Evolutionary conservation across 169 alveolate genomes (phyloP).

Genomic region (Cryptosporidium ryanae): DNA sequence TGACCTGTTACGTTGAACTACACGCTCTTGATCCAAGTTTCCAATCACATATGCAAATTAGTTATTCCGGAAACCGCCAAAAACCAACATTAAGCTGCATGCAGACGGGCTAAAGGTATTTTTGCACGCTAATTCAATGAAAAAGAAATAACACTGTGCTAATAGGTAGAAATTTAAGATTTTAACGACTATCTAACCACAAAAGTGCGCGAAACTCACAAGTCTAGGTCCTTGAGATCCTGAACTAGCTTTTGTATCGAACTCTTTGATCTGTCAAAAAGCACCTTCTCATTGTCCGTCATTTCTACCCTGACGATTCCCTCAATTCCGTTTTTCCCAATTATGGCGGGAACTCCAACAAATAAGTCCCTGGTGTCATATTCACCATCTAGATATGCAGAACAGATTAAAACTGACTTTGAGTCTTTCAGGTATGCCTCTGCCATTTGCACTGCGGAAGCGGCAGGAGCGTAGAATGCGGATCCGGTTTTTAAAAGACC

Average conservation of each 20-base stretch:
- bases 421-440: constrained; percentile 82
- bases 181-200: too few species aligned
- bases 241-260: constrained; percentile 49
- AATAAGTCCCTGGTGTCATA: constrained; percentile 83
- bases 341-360: constrained; percentile 87
- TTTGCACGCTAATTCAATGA: too few species aligned
- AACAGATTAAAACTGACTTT: constrained; percentile 84
- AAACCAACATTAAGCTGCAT: too few species aligned
- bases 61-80: too few species aligned
- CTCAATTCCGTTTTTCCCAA: constrained; percentile 88
- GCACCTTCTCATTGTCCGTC: constrained; percentile 79
- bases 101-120: too few species aligned
- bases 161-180: too few species aligned
- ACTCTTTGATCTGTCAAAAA: constrained; percentile 77
- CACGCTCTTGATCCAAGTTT: too few species aligned
- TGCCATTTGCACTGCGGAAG: constrained; percentile 81
- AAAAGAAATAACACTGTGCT: too few species aligned
- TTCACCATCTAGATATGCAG: constrained; percentile 87
- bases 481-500: constrained; percentile 79
- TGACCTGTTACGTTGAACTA: too few species aligned
- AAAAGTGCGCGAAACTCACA: not conserved
- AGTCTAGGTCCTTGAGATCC: constrained; percentile 29
- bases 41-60: too few species aligned
- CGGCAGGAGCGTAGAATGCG: constrained; percentile 83
- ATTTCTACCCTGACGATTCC: constrained; percentile 82